Evolutionary conservation across 768 basidiomycete species (phyloP).

Genomic region (Lactarius hengduanensis): DNA sequence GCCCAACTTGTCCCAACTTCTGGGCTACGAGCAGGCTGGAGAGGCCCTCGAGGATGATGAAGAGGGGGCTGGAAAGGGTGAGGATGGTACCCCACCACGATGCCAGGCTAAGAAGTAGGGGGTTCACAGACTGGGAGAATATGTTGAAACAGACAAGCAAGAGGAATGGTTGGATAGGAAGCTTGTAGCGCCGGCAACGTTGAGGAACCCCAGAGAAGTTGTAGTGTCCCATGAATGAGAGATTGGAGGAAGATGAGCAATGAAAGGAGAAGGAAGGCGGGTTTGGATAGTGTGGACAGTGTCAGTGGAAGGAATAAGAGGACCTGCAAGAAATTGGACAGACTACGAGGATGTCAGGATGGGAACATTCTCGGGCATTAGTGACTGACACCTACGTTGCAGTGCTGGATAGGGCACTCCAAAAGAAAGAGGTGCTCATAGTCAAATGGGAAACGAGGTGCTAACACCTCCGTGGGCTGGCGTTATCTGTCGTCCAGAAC

Average conservation of each 20-base stretch:
- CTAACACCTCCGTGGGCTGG: neutral
- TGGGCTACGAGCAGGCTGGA: conserved; percentile 82
- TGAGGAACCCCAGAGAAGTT: conserved; percentile 67
- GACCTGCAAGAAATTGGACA: conserved; percentile 78
- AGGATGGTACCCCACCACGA: conserved; percentile 73
- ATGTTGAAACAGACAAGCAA: conserved; percentile 85
- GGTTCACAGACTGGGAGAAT: conserved; percentile 64
- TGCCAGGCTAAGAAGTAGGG: conserved; percentile 55
- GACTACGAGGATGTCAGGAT: conserved; percentile 40
- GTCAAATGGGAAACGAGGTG: conserved; percentile 1
- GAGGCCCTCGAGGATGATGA: conserved; percentile 80
- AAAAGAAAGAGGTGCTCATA: conserved; percentile 62
- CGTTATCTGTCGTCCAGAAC: conserved; percentile 3
- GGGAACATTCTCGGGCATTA: conserved; percentile 9
- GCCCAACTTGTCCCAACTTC: conserved; percentile 75
- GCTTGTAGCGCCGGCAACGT: conserved; percentile 77
- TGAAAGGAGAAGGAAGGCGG: conserved; percentile 80
- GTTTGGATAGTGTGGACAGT: conserved; percentile 74
- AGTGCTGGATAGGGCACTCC: conserved; percentile 62
- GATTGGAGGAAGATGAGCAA: conserved; percentile 74
- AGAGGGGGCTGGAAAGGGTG: conserved; percentile 69
- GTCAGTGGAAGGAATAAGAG: conserved; percentile 83
- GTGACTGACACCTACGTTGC: conserved; percentile 38
- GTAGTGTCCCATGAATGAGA: conserved; percentile 78
- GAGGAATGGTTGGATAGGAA: conserved; percentile 84